Evolutionary conservation across 306 rosid genomes (phyloP), one percentile per base, ranked within the genome.

Genomic region (Alnus glutinosa): DNA sequence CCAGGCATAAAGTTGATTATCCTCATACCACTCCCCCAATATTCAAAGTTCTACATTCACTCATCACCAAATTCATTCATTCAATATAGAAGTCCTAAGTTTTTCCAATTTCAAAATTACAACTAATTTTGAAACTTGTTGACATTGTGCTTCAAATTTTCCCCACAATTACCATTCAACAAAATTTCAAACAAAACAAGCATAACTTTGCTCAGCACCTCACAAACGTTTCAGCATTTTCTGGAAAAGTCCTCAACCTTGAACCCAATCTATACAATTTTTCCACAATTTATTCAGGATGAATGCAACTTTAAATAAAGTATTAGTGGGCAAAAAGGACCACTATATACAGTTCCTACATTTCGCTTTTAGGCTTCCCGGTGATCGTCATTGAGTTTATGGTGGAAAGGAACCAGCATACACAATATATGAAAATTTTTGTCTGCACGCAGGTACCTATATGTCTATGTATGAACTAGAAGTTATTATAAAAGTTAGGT

Each of bases 301-400:
- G 37, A 59, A 59, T 59, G 37, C 66, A 28, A 59, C 66, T 28
- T 59, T 28, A 28, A 59, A 28, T 10, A 32, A 59, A 28, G 34
- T 72, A 71, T 55, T 75, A 73, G 49, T 55, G 57, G 44, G 10
- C 3, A 48, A 64, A 54, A 82, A 50, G 71, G 80, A 71, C 50
- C 49, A 68, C 46, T 15, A 59, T 19, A 46, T 52, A 2, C 54
- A 18, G 70, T 44, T 58, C 71, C 54, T 77, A 73, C 49, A 36
- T 58, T 16, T 32, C 55, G 9, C 42, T 34, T 9, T 34, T 8
- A 14, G 34, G 9, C 49, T 37, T 63, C 67, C 8, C 18, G 30
- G 15, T 16, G 52, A 4, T 32, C 61, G 34, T 66, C 76, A 52
- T 7, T 23, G 18, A 48, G 34, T 32, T 63, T 61, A n/a, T 14